Conservation (phyloP, 148 eudicot genomes). For the Oxyria digyna region DNA sequence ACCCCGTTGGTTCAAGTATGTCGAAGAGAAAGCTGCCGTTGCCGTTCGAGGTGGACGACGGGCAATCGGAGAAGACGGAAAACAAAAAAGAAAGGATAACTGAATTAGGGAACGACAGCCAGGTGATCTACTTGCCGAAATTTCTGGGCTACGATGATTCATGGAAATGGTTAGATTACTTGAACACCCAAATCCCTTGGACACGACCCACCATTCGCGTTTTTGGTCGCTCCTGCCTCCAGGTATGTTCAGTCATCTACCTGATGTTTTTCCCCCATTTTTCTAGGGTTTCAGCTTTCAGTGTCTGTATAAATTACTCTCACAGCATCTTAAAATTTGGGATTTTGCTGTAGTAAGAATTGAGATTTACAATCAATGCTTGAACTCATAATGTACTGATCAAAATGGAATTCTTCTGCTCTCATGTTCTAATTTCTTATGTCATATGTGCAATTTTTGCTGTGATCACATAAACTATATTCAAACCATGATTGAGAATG, state of each 20-base stretch:
- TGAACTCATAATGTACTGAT: neutral
- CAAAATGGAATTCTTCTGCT: neutral
- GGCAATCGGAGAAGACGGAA: neutral
- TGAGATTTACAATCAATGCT: too few species aligned
- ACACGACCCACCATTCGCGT: constrained; percentile 77
- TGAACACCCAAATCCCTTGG: constrained; percentile 67
- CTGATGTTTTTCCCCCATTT: neutral
- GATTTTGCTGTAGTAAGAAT: too few species aligned
- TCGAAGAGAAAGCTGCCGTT: constrained; percentile 1
- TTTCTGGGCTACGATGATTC: constrained; percentile 38
- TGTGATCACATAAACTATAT: neutral
- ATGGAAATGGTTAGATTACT: constrained; percentile 48
- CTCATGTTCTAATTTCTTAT: too few species aligned
- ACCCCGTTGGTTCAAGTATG: too few species aligned
- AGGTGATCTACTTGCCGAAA: constrained; percentile 36
- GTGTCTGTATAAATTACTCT: too few species aligned
- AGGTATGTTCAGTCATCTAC: constrained; percentile 39
- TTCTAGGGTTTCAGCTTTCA: neutral
- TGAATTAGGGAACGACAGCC: constrained; percentile 61
- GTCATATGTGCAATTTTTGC: neutral
- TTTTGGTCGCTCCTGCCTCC: constrained; percentile 58
- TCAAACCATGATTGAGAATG: neutral
- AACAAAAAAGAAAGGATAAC: neutral
- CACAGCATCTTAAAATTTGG: neutral
- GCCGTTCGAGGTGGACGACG: neutral